These are phyloP conservation scores for Sanchytrium tribonematis DNA, from an alignment of 371 early-diverging fungal genomes.

Conservation along the genomic window DNA sequence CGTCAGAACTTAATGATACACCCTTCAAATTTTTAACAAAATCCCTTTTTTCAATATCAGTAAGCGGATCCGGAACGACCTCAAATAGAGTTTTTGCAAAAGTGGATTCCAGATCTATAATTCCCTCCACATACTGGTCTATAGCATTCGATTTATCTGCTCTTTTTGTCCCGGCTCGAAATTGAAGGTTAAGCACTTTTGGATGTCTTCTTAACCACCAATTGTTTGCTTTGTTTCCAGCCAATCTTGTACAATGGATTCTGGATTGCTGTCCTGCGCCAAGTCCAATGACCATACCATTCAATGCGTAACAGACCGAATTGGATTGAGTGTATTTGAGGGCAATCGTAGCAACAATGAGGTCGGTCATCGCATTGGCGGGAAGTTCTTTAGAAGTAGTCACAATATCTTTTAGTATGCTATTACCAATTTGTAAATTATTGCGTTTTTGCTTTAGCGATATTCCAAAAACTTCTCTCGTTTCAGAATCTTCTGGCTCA, in stretches of 20 bases:
- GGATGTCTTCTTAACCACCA: conserved; percentile 92
- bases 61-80: conserved; percentile 41
- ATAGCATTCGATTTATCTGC: conserved; percentile 88
- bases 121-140: conserved; percentile 60
- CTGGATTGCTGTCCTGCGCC: conserved; percentile 94
- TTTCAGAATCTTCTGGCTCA: conserved; percentile 50
- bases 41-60: conserved; percentile 39
- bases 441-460: conserved; percentile 69
- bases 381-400: conserved; percentile 40
- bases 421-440: conserved; percentile 34
- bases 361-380: conserved; percentile 38
- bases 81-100: conserved; percentile 54
- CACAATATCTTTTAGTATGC: conserved; percentile 52
- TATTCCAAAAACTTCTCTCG: conserved; percentile 77
- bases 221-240: conserved; percentile 93
- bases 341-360: conserved; percentile 83
- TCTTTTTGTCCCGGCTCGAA: conserved; percentile 60
- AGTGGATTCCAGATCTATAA: conserved; percentile 32
- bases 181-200: conserved; percentile 49
- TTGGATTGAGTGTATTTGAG: conserved; percentile 92
- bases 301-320: conserved; percentile 86
- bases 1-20: conserved; percentile 66
- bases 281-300: conserved; percentile 88
- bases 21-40: conserved; percentile 37
- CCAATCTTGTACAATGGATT: conserved; percentile 86